Conservation (phyloP, 208 protist genomes). For the Wallacemonas sp. region DNA sequence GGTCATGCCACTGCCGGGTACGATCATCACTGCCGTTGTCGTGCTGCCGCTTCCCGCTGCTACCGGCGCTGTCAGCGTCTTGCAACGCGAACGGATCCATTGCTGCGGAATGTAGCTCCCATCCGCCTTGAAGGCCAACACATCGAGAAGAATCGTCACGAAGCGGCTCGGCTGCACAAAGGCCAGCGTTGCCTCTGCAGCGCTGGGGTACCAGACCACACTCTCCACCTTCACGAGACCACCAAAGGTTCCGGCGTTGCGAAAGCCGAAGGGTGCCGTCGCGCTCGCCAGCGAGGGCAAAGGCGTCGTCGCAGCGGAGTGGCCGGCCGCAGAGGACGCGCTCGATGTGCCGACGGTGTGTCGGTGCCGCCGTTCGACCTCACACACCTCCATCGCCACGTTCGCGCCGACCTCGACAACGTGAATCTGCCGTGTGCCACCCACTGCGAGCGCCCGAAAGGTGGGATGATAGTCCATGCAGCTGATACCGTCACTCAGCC, state of each 20-base stretch:
- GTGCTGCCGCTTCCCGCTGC: slow-evolving; percentile 44
- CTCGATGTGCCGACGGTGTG: neutral
- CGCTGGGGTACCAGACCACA: slow-evolving; percentile 74
- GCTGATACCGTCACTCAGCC: slow-evolving; percentile 49
- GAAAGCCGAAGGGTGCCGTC: slow-evolving; percentile 34
- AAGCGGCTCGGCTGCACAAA: slow-evolving; percentile 65
- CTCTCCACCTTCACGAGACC: slow-evolving; percentile 69
- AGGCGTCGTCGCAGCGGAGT: neutral
- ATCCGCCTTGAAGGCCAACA: slow-evolving; percentile 52
- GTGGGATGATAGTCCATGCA: slow-evolving; percentile 69
- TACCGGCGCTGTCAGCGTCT: slow-evolving; percentile 35
- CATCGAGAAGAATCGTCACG: slow-evolving; percentile 81
- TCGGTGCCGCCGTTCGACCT: slow-evolving; percentile 15
- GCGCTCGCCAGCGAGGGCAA: neutral
- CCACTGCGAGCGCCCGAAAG: slow-evolving; percentile 65
- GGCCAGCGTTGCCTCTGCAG: slow-evolving; percentile 63
- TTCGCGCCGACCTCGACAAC: slow-evolving; percentile 64
- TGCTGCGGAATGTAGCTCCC: slow-evolving; percentile 65
- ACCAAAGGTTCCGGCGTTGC: slow-evolving; percentile 52
- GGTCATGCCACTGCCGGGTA: slow-evolving; percentile 15
- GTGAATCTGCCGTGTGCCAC: slow-evolving; percentile 66
- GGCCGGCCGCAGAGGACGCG: neutral
- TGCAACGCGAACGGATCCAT: slow-evolving; percentile 55
- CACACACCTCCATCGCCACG: slow-evolving; percentile 25
- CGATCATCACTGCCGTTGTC: slow-evolving; percentile 36